Evolutionary conservation across 2,329 filamentous ascomycete species (phyloP), one percentile per base, ranked within the genome.

Genomic region (Coniochaeta prunicola): DNA sequence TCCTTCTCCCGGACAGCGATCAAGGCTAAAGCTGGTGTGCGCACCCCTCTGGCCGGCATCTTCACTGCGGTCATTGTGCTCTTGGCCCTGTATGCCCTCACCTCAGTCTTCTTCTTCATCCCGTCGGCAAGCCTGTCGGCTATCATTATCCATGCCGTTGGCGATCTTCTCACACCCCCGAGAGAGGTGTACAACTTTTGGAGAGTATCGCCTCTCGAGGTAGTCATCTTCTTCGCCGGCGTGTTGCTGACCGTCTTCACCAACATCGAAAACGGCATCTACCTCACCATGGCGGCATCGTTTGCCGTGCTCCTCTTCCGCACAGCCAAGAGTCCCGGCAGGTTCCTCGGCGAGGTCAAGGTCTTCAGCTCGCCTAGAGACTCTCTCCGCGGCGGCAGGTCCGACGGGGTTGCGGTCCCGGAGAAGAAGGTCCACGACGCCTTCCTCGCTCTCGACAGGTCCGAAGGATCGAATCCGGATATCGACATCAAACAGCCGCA

Each of bases 91-190:
- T 93, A 94, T 65, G 89, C 85, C 5, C 76, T 94, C 30, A 87
- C 90, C 0, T 84, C 85, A 0, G 84, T 92, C 31, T 93, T 94
- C 77, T 92, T 84, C 77, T 93, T 89, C 71, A 93, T 94, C 58
- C 89, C 90, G 0, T 86, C 80, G 59, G 81, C 89, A 1, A 80
- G 84, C 1, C 79, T 94, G 6, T 80, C 89, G 0, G 90, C 84
- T 26, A 83, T 94, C 64, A 93, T 94, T 65, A 92, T 94, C 62
- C 90, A 94, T 70, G 90, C 90, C 3, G 90, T 94, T 0, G 86
- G 85, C 64, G 89, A 92, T 66, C 74, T 92, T 53, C 84, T 92
- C 66, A 88, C 88, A 0, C 84, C 87, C 1, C 89, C 89, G 1
- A 87, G 87, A 64, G 86, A 84, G 0, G 79, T 92, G 1, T 91